Conservation (phyloP, 306 rosid genomes). For the Trifolium pratense region DNA sequence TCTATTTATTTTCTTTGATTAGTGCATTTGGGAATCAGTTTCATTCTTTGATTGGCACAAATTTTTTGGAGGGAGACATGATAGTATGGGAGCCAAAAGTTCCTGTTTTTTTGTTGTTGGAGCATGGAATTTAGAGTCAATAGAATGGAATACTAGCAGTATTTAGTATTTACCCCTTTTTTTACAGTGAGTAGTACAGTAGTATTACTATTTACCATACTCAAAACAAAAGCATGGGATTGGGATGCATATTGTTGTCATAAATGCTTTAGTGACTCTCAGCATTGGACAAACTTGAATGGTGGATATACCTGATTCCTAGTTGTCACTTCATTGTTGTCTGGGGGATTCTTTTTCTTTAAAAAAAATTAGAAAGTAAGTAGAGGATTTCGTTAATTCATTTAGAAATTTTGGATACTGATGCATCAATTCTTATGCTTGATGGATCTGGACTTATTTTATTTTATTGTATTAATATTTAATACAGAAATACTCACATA, state of each 20-base stretch:
- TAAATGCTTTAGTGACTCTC: constrained; percentile 29
- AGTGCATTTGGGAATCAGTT: too few species aligned
- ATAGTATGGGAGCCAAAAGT: too few species aligned
- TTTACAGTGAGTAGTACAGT: too few species aligned
- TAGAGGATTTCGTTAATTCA: background rate
- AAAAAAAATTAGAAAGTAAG: background rate
- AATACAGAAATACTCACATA: background rate
- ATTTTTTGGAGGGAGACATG: too few species aligned
- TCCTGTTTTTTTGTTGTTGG: too few species aligned
- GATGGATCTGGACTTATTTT: constrained; percentile 25
- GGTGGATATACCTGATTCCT: background rate
- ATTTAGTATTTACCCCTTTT: too few species aligned
- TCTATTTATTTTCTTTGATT: too few species aligned
- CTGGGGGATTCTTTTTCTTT: background rate
- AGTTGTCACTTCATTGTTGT: constrained; percentile 30
- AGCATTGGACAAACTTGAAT: constrained; percentile 19
- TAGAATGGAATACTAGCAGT: too few species aligned
- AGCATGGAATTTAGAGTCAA: too few species aligned
- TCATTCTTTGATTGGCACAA: too few species aligned
- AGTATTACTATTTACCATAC: too few species aligned
- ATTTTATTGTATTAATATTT: background rate
- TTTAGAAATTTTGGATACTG: background rate
- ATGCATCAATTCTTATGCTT: constrained; percentile 1
- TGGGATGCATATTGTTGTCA: background rate
- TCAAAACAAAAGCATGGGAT: background rate